phyloP scores from a whole-genome alignment of 805 yeast species.

The Kluyveromyces dobzhanskii region DNA sequence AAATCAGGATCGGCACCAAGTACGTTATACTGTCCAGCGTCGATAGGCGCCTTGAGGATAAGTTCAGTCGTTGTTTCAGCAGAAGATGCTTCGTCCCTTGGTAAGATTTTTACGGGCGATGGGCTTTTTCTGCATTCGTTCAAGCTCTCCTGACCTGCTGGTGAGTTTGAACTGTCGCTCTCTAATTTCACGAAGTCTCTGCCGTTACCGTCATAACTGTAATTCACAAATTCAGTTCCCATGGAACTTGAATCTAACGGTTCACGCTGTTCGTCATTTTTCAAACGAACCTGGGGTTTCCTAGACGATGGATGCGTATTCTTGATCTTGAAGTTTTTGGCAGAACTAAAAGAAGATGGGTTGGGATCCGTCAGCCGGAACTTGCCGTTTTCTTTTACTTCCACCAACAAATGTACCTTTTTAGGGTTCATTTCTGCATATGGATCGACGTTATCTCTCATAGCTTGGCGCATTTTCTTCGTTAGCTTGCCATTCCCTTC shows the following conservation, averaged over 20 bases:
- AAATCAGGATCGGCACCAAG: slow-evolving; percentile 1
- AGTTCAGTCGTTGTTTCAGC: not conserved
- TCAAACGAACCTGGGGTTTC: not conserved
- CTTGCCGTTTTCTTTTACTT: not conserved
- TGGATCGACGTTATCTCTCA: slow-evolving; percentile 9
- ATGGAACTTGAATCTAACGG: not conserved
- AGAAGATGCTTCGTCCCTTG: not conserved
- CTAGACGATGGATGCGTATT: not conserved
- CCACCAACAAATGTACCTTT: not conserved
- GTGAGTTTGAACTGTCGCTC: not conserved
- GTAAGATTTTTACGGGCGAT: not conserved
- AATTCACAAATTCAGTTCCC: not conserved
- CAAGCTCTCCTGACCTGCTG: not conserved
- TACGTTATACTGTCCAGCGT: not conserved
- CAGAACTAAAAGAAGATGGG: not conserved
- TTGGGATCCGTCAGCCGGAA: not conserved
- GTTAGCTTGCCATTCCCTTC: slow-evolving; percentile 11
- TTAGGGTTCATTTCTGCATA: slow-evolving; percentile 5
- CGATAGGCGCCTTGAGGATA: not conserved
- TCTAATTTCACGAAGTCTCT: not conserved
- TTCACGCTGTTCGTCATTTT: not conserved
- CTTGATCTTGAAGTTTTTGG: not conserved
- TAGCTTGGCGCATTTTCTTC: slow-evolving; percentile 12
- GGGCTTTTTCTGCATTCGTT: not conserved
- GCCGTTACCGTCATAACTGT: slow-evolving; percentile 1